A percentile compares a stretch with the other conserved stretches of the same genome.
phyloP scores from a whole-genome alignment of 352 stramenopile genomes.

The Pythium aquatile region DNA sequence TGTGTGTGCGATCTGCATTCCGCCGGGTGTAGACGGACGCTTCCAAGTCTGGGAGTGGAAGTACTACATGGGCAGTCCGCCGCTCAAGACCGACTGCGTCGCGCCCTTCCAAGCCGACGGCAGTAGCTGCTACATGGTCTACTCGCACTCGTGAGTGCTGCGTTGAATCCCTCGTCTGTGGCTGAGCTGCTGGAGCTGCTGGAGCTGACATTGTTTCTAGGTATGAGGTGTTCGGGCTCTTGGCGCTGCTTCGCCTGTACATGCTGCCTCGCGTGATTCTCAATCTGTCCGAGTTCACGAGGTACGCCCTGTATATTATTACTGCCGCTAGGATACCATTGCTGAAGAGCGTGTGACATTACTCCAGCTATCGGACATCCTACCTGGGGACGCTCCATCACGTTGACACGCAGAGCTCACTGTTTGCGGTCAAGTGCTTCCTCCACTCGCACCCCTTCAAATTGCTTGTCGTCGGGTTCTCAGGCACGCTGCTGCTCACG shows the following conservation, averaged over 20 bases:
- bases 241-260: constrained; percentile 70
- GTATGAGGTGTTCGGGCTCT: constrained; percentile 62
- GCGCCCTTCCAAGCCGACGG: constrained; percentile 33
- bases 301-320: constrained; percentile 30
- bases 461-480: constrained; percentile 47
- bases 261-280: constrained; percentile 73
- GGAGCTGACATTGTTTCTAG: constrained; percentile 21
- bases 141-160: constrained; percentile 59
- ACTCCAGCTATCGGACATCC: constrained; percentile 62
- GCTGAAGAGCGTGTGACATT: background rate
- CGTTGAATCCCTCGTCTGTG: background rate
- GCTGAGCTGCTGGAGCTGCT: no score
- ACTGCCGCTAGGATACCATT: no score
- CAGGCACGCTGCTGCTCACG: constrained; percentile 44
- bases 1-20: constrained; percentile 51
- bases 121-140: constrained; percentile 63
- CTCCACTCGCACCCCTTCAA: constrained; percentile 66
- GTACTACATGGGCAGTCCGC: constrained; percentile 41
- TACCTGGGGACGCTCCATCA: constrained; percentile 73
- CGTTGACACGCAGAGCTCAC: constrained; percentile 69
- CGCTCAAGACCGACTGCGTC: constrained; percentile 28
- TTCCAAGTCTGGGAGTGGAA: constrained; percentile 74
- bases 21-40: constrained; percentile 43
- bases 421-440: constrained; percentile 85
- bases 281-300: constrained; percentile 75